Conservation (phyloP, 2,329 filamentous ascomycete species). For the Penicillium corylophilum region DNA sequence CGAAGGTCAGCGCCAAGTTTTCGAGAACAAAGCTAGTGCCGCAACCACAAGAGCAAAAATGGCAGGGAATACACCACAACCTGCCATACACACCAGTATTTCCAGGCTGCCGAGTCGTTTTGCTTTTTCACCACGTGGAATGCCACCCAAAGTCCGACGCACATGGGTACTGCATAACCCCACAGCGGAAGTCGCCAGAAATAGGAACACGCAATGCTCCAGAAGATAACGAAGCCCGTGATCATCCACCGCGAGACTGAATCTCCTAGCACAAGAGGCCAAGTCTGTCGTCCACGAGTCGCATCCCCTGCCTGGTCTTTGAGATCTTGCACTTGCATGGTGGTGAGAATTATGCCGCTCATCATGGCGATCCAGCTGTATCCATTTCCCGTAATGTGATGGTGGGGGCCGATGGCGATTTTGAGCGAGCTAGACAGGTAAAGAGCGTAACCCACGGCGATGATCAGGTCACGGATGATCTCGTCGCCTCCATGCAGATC, state of each 20-base stretch:
- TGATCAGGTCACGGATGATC: slow-evolving; percentile 27
- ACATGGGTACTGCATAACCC: slow-evolving; percentile 5
- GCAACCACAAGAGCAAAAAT: background rate
- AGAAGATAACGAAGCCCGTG: slow-evolving; percentile 21
- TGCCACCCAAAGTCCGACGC: background rate
- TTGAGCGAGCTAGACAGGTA: slow-evolving; percentile 19
- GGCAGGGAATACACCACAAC: slow-evolving; percentile 4
- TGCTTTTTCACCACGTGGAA: slow-evolving; percentile 6
- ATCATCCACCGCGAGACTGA: slow-evolving; percentile 21
- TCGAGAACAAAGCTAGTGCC: background rate
- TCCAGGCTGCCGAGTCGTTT: slow-evolving; percentile 2
- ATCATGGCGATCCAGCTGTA: slow-evolving; percentile 32
- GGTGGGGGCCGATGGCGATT: slow-evolving; percentile 7
- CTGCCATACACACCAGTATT: slow-evolving; percentile 7
- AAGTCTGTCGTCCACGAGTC: slow-evolving; percentile 23
- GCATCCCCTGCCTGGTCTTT: slow-evolving; percentile 37
- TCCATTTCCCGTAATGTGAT: slow-evolving; percentile 2
- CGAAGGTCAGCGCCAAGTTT: background rate
- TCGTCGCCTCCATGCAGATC: slow-evolving; percentile 35
- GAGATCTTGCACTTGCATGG: slow-evolving; percentile 42
- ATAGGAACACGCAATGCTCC: slow-evolving; percentile 16
- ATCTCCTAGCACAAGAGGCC: slow-evolving; percentile 32
- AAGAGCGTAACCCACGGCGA: slow-evolving; percentile 23
- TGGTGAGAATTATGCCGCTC: slow-evolving; percentile 33
- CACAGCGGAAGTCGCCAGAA: slow-evolving; percentile 11